phyloP scores from a whole-genome alignment of 116 monocot genomes.

The Dioscorea cayenensis region DNA sequence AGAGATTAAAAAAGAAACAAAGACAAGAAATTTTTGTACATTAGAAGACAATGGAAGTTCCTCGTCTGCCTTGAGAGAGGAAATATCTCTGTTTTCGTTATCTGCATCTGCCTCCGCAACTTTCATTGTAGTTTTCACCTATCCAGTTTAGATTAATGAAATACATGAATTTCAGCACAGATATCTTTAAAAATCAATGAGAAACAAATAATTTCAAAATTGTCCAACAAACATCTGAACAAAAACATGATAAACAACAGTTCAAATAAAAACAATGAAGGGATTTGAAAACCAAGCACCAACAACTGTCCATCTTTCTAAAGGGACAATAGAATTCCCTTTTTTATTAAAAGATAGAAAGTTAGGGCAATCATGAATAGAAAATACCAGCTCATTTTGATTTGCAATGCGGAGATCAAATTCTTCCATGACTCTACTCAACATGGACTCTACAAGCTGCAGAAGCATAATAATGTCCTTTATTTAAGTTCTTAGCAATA shows the following conservation, averaged over 20 bases:
- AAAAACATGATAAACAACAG: no score
- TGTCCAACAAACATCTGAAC: no score
- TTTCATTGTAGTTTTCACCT: constrained; percentile 59
- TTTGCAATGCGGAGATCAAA: constrained; percentile 58
- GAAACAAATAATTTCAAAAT: no score
- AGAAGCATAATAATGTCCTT: constrained; percentile 2
- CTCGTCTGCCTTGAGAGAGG: constrained; percentile 34
- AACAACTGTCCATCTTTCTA: no score
- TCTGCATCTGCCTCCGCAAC: constrained; percentile 38
- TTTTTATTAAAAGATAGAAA: neutral
- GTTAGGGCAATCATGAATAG: neutral
- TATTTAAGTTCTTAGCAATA: neutral
- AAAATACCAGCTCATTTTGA: constrained; percentile 70
- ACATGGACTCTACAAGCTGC: constrained; percentile 78
- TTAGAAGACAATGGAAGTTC: constrained; percentile 26
- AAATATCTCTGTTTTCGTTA: constrained; percentile 48
- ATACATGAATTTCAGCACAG: no score
- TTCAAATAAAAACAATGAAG: no score
- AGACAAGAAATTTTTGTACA: neutral
- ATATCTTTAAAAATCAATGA: no score
- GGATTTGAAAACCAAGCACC: no score
- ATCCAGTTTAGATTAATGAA: constrained; percentile 5
- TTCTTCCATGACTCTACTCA: constrained; percentile 80
- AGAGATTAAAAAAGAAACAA: no score
- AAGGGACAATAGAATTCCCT: no score